These are phyloP conservation scores for Cutaneotrichosporon sp. DNA, from an alignment of 1,284 basidiomycete species.

Conservation along the genomic window DNA sequence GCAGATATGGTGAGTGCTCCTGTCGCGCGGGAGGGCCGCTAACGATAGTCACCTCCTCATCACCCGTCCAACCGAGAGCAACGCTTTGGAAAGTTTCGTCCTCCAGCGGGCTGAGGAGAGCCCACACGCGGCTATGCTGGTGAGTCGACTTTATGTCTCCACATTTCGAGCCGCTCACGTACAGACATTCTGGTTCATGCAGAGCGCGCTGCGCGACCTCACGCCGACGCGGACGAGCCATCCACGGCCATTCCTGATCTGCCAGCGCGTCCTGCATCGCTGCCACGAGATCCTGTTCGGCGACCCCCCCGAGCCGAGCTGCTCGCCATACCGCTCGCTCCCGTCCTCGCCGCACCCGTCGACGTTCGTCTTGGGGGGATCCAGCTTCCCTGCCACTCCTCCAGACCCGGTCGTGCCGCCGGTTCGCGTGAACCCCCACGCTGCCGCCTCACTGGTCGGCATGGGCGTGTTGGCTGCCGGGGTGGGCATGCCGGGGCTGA, in stretches of 20 bases:
- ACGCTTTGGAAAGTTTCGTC: slow-evolving; percentile 87
- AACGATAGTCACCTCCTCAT: slow-evolving; percentile 75
- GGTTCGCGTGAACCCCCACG: slow-evolving; percentile 65
- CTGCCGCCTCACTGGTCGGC: slow-evolving; percentile 74
- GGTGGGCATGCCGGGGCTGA: slow-evolving; percentile 71
- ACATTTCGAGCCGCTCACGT: too few relatives aligned
- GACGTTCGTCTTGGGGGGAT: too few relatives aligned
- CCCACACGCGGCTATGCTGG: slow-evolving; percentile 88
- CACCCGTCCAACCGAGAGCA: slow-evolving; percentile 79
- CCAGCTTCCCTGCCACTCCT: background rate
- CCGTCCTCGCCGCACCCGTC: slow-evolving; percentile 41
- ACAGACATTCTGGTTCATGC: slow-evolving; percentile 96
- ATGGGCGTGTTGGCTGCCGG: slow-evolving; percentile 75
- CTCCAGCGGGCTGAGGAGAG: slow-evolving; percentile 78
- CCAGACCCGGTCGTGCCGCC: slow-evolving; percentile 4
- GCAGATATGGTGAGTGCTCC: slow-evolving; percentile 70
- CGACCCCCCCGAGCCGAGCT: slow-evolving; percentile 65
- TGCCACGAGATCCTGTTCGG: slow-evolving; percentile 97
- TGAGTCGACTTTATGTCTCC: too few relatives aligned
- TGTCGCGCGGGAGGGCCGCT: background rate
- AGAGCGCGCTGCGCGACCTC: slow-evolving; percentile 87
- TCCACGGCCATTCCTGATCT: slow-evolving; percentile 80
- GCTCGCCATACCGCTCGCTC: slow-evolving; percentile 60
- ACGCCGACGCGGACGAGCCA: slow-evolving; percentile 57
- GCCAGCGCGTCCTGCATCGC: slow-evolving; percentile 83